Evolutionary conservation across 257 asterid genomes (phyloP), one percentile per base, ranked within the genome.

Genomic region (Solanum bukasovii): DNA sequence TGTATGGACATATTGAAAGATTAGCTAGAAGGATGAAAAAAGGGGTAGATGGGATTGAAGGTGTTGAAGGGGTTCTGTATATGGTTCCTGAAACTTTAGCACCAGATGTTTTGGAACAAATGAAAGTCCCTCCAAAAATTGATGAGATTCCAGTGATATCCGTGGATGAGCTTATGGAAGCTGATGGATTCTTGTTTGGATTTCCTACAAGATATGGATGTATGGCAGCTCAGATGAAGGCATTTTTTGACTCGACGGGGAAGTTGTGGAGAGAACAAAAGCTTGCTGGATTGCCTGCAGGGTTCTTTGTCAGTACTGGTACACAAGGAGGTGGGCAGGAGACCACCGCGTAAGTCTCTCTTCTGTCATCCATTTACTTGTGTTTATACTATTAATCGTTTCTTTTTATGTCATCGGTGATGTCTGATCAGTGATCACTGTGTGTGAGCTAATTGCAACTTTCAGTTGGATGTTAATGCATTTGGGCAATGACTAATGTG

Each of bases 241-340:
- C 98, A 25, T 97, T 96, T 90, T 97, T 97, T 29, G 99, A 97
- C 90, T 94, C 98, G 33, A 97, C 99, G 5, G 98, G 98, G 23
- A 88, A 90, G 27, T 88, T 96, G 90, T 97, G 99, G 99, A 94
- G 87, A 90, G 98, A 95, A 86, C 99, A 97, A 90, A 91, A 90
- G 84, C 98, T 97, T 63, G 98, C 98, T 14, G 99, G 99, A 21
- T 93, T 95, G 87, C 99, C 99, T 21, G 99, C 99, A 2, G 99
- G 99, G 12, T 94, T 97, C 87, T 97, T 97, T 81, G 98, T 97
- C 88, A 97, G 99, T 92, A 96, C 99, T 21, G 99, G 99, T 42
- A 97, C 99, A n/a, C 99, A 97, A 84, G 99, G 99, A 63, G 99
- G 99, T 91, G 99, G 99, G 10, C 99, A 97, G 88, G 99, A 97